Percentiles rank a stretch among this genome's conserved stretches.
phyloP scores from a whole-genome alignment of 345 rosid genomes.

The Anacardium occidentale region DNA sequence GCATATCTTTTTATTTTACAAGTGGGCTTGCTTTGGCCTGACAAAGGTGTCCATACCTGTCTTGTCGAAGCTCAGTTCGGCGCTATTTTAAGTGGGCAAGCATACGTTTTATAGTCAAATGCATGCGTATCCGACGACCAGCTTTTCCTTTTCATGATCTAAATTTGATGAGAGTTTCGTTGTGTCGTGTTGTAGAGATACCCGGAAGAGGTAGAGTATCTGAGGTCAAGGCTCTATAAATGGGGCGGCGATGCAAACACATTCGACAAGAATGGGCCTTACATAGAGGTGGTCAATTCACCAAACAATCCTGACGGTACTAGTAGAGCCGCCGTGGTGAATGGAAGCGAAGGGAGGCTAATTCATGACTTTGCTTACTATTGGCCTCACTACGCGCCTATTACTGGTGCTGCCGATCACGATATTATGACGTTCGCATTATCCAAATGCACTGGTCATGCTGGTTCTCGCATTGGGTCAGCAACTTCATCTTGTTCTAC shows the following conservation, averaged over 20 bases:
- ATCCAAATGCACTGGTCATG: slow-evolving; percentile 92
- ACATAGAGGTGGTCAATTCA: slow-evolving; percentile 67
- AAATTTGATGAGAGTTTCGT: too few species aligned
- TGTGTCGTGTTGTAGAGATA: slow-evolving; percentile 44
- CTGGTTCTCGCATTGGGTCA: slow-evolving; percentile 92
- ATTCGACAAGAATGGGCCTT: slow-evolving; percentile 56
- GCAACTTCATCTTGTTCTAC: slow-evolving; percentile 8
- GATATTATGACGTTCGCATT: slow-evolving; percentile 85
- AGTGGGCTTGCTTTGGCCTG: not conserved
- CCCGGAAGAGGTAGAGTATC: slow-evolving; percentile 48
- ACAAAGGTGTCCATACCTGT: too few species aligned
- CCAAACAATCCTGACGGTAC: slow-evolving; percentile 90
- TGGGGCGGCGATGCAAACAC: slow-evolving; percentile 84
- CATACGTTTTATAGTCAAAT: too few species aligned
- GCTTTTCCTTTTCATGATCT: not conserved
- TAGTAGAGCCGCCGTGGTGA: slow-evolving; percentile 64
- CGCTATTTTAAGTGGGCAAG: not conserved
- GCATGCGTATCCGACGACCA: too few species aligned
- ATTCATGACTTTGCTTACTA: slow-evolving; percentile 85
- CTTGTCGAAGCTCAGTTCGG: too few species aligned
- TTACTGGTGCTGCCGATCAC: slow-evolving; percentile 56
- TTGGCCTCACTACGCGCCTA: slow-evolving; percentile 88
- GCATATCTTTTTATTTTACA: slow-evolving; percentile 9
- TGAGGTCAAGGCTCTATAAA: slow-evolving; percentile 62
- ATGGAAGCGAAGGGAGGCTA: slow-evolving; percentile 50